Percentiles rank a stretch among this genome's conserved stretches.
Evolutionary conservation across 352 stramenopile species (phyloP).

Genomic region (Globisporangium nagaii): DNA sequence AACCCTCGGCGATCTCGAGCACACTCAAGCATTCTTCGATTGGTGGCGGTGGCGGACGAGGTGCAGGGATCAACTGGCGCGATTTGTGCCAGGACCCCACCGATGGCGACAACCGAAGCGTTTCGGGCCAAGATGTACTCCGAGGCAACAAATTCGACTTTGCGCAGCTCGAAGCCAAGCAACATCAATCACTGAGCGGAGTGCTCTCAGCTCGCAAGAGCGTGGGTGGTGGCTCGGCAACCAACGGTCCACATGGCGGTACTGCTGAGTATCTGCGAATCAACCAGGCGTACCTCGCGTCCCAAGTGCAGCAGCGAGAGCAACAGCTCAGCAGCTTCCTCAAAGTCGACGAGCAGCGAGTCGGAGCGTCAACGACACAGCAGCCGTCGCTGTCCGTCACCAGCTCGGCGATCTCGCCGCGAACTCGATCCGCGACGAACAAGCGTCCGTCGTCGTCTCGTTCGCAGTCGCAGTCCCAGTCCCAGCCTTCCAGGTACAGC

Average conservation of each 20-base stretch:
- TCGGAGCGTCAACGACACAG: background rate
- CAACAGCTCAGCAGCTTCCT: conserved; percentile 8
- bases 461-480: too few species aligned
- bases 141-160: conserved; percentile 7
- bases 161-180: background rate
- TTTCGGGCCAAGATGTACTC: background rate
- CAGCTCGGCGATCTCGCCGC: conserved; percentile 3
- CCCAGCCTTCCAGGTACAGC: background rate
- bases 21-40: background rate
- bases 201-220: background rate
- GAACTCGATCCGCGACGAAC: conserved; percentile 11
- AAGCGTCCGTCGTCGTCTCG: background rate
- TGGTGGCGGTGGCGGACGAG: background rate
- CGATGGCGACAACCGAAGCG: background rate
- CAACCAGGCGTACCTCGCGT: background rate
- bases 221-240: background rate
- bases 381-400: background rate
- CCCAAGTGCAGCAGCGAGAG: conserved; percentile 9
- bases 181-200: background rate
- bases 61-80: conserved; percentile 1
- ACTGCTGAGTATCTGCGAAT: background rate
- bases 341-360: conserved; percentile 12
- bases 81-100: background rate
- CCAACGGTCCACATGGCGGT: background rate
- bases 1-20: background rate